Evolutionary conservation across 768 basidiomycete species (phyloP).

Genomic region (Austroboletus festivus): DNA sequence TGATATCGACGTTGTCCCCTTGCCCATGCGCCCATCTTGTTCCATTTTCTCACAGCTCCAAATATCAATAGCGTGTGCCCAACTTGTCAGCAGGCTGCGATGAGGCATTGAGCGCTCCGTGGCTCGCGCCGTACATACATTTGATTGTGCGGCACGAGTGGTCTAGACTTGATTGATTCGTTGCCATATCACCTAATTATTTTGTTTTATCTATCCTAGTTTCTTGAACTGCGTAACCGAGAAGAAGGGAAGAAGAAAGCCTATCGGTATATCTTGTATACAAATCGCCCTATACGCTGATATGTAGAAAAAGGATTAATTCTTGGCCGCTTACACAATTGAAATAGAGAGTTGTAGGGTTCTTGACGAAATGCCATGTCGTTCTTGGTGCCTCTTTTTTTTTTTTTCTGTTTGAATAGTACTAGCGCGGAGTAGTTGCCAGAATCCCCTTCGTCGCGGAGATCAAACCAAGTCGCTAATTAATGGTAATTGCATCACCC

Average conservation of each 20-base stretch:
- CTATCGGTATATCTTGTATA: constrained; percentile 17
- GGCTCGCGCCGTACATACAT: not conserved
- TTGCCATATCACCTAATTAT: constrained; percentile 24
- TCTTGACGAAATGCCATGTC: constrained; percentile 22
- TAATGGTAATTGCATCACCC: constrained; percentile 7
- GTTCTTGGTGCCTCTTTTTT: constrained; percentile 14
- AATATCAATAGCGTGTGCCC: constrained; percentile 42
- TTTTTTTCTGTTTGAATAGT: no score
- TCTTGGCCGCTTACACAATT: constrained; percentile 9
- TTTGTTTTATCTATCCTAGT: constrained; percentile 16
- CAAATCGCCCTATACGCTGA: constrained; percentile 1
- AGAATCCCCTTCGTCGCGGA: constrained; percentile 27
- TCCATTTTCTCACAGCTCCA: constrained; percentile 37
- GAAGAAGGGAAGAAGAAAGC: constrained; percentile 15
- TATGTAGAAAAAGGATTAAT: constrained; percentile 6
- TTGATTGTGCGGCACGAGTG: constrained; percentile 4
- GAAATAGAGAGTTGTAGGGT: constrained; percentile 12
- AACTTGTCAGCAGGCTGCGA: constrained; percentile 33
- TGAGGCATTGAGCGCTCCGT: constrained; percentile 19
- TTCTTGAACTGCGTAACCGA: constrained; percentile 31
- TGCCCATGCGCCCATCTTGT: constrained; percentile 5
- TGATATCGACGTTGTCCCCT: not conserved
- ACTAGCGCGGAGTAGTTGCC: constrained; percentile 7
- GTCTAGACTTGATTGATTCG: constrained; percentile 9
- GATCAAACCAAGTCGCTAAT: constrained; percentile 27